These are phyloP conservation scores for Moniliella sp. DNA, from an alignment of 1,284 basidiomycete species.

Conservation along the genomic window DNA sequence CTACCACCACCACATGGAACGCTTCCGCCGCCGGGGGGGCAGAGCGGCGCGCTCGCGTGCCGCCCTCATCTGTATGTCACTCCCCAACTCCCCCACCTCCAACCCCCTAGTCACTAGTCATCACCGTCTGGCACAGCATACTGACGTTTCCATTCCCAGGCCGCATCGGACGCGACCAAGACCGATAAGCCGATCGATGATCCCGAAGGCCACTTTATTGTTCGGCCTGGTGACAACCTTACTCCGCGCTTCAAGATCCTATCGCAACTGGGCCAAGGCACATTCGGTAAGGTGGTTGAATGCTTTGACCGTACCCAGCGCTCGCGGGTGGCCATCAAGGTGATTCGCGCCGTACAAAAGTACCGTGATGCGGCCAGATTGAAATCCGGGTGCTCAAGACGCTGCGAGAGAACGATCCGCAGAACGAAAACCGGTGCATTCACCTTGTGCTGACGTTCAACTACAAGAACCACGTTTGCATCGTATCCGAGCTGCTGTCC, in stretches of 20 bases:
- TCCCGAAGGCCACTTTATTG: conserved; percentile 36
- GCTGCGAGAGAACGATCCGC: conserved; percentile 69
- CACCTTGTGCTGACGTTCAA: conserved; percentile 86
- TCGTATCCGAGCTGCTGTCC: conserved; percentile 83
- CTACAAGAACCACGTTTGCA: conserved; percentile 88
- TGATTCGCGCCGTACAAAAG: conserved; percentile 45
- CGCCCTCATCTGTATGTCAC: no score
- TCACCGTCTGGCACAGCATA: no score
- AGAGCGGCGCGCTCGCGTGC: no score
- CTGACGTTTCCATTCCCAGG: no score
- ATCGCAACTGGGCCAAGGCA: conserved; percentile 62
- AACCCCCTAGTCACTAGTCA: no score
- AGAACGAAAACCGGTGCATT: conserved; percentile 88
- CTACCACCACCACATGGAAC: no score
- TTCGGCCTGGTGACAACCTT: conserved; percentile 27
- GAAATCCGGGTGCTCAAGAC: conserved; percentile 84
- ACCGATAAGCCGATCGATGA: conserved; percentile 32
- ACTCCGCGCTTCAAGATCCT: conserved; percentile 12
- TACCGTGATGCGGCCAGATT: conserved; percentile 88
- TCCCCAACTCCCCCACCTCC: no score
- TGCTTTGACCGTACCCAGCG: conserved; percentile 51
- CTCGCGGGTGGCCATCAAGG: conserved; percentile 81
- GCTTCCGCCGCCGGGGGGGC: no score
- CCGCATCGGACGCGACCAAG: no score
- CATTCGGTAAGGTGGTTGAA: conserved; percentile 96